Evolutionary conservation across 768 basidiomycete species (phyloP), one percentile per base, ranked within the genome.

Genomic region (Phanerodontia chrysosporium): DNA sequence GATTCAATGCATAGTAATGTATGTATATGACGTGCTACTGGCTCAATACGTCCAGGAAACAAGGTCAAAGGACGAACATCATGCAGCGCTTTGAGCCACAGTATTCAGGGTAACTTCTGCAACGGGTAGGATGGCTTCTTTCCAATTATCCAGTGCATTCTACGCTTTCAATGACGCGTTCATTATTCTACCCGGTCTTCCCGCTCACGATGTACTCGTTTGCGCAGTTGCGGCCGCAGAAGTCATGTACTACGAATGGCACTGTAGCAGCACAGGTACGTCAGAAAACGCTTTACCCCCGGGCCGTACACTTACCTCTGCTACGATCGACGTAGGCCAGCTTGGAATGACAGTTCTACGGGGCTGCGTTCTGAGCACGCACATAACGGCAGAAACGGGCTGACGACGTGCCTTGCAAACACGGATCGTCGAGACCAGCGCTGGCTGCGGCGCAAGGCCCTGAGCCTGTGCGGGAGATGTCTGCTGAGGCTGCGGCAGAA

Each of bases 11-110:
- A 53, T 53, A 9, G 39, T 36, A 51, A 36, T 53, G 52, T 53
- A 53, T 53, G 52, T 53, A 42, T 53, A 53, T 22, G 52, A 36
- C 36, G 52, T 53, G 36, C 52, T 53, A 32, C 36, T 42, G 22
- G 52, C 7, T 6, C 49, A 32, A 18, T 32, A 30, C 30, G 32
- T 25, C 21, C 52, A 53, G 52, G 52, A 53, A 53, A 18, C 22
- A 36, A 29, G 10, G 32, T 35, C 32, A 32, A 53, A 42, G 4
- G 25, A 9, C n/a, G 49, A 53, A 53, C 18, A n/a, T n/a, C 49
- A 24, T 48, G 46, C 18, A 12, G 30, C n/a, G 30, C 29, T 32
- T 16, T 30, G 49, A 32, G 49, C 30, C 29, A 51, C n/a, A 8
- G n/a, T n/a, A n/a, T n/a, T n/a, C n/a, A n/a, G 32, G 32, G 14